Evolutionary conservation across 1,284 basidiomycete genomes (phyloP), one percentile per base, ranked within the genome.

Genomic region (Quambalaria eucalypti): DNA sequence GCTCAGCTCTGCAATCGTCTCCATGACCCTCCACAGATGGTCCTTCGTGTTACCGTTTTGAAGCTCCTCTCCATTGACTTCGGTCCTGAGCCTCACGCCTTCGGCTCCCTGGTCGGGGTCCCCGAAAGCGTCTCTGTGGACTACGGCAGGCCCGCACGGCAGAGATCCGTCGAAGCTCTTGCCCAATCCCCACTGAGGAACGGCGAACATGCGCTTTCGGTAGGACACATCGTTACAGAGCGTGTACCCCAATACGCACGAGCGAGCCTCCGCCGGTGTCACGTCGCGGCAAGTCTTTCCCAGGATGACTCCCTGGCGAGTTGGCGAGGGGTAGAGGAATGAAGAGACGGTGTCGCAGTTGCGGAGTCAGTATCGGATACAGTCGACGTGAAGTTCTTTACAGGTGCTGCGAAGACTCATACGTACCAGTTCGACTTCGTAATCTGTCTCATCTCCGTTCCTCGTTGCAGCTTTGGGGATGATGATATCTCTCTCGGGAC

Each of bases 21-120:
- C 66, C 5, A 71, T 56, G 26, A 71, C 59, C 44, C 64, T 54
- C 48, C 60, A 65, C 19, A 74, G 70, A 66, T 73, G 61, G 29
- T 67, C 57, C 2, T 23, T 77, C 1, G 87, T 89, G 31, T 78
- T 85, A 0, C 88, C 87, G 55, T 87, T 80, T 74, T 92, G 89
- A 50, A 88, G 48, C 52, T 7, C 26, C 47, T 55, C 14, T 23
- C 53, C 56, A 19, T 55, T 57, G 19, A 57, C 49, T 26, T 23
- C 2, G 25, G 83, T 83, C 64, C 82, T 84, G 28, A 92, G 79
- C 0, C 79, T 76, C 9, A 92, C 71, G 0, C 77, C 78, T 66
- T 88, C 85, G n/a, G n/a, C n/a, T n/a, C n/a, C n/a, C n/a, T n/a
- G n/a, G n/a, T n/a, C n/a, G 10, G 88, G 87, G 69, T 91, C 82